Evolutionary conservation across 108 stramenopile species (phyloP).

Genomic region (Nannochloropsis salina): DNA sequence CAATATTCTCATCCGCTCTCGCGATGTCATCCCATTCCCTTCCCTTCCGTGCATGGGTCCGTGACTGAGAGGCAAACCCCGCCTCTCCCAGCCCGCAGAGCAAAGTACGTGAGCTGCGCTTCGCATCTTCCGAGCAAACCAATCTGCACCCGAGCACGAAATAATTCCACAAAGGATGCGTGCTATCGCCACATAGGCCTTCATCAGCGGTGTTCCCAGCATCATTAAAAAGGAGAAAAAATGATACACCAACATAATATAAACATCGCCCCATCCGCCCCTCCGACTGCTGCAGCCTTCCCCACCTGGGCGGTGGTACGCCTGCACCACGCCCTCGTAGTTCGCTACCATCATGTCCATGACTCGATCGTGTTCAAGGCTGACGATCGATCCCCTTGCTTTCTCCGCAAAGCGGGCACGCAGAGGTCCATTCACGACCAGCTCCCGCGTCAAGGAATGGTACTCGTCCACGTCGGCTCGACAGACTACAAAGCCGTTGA

Average conservation of each 20-base stretch:
- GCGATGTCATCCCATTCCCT: background rate
- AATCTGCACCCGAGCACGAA: too few species aligned
- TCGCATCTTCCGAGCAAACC: too few species aligned
- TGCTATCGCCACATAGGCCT: background rate
- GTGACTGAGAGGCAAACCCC: too few species aligned
- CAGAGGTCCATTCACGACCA: background rate
- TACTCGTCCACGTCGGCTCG: background rate
- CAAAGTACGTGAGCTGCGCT: too few species aligned
- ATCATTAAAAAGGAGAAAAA: background rate
- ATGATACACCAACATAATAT: background rate
- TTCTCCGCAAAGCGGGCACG: background rate
- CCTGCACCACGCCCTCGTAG: background rate
- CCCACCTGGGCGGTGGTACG: background rate
- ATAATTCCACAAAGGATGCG: background rate
- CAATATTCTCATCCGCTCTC: background rate
- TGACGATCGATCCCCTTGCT: background rate
- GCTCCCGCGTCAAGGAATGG: background rate
- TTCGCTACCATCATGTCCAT: slow-evolving; percentile 17
- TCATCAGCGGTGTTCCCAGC: slow-evolving; percentile 15
- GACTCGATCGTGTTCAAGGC: background rate
- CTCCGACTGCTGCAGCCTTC: background rate
- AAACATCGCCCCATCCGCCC: background rate
- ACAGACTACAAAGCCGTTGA: background rate
- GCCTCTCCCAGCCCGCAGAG: too few species aligned
- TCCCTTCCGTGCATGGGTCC: background rate